Base-by-base conservation (phyloP, 2,329 filamentous ascomycete species). In the Cucurbitaria berberidis region DNA sequence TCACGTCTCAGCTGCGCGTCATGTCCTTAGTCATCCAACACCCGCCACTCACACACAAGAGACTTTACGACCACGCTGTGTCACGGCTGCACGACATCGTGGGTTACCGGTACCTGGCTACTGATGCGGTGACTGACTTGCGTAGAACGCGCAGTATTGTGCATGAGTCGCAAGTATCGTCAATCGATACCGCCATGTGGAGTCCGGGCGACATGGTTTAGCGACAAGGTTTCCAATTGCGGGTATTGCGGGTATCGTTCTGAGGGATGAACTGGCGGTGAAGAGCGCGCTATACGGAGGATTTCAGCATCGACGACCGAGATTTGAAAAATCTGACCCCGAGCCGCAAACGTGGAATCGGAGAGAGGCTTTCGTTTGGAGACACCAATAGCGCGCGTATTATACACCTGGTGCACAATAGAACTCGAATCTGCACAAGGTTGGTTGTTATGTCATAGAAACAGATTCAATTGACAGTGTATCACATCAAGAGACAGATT, bases 51-150 rank as follows among this genome's bases (percentile, higher is more conserved):
- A 42, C 24, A 32, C 45, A 9, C 32, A 45, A 36, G 13, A 34
- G 34, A n/a, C n/a, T n/a, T n/a, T n/a, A n/a, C n/a, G n/a, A n/a
- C 52, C 48, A 48, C 46, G 24, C 27, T 29, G 55, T 59, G 52
- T 55, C 60, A 62, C 59, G 5, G 57, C 55, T 62, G 57, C 56
- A 52, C 50, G 48, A 48, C 52, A 64, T 60, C 19, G 53, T 38
- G 55, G 55, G 54, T 50, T 53, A 30, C 10, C 5, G 29, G 47
- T 24, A 51, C 57, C 54, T 58, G 48, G 46, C 49, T 44, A 40
- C 39, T 26, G 44, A 51, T 62, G 55, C 51, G 43, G 51, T 55
- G 49, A 45, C 39, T 50, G 52, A 55, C 16, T 29, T 53, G 58
- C 53, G 52, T 29, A 32, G 42, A 18, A 36, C 38, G 50, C 30